phyloP scores from a whole-genome alignment of 2,329 filamentous ascomycete genomes.

The Alternaria sp. region DNA sequence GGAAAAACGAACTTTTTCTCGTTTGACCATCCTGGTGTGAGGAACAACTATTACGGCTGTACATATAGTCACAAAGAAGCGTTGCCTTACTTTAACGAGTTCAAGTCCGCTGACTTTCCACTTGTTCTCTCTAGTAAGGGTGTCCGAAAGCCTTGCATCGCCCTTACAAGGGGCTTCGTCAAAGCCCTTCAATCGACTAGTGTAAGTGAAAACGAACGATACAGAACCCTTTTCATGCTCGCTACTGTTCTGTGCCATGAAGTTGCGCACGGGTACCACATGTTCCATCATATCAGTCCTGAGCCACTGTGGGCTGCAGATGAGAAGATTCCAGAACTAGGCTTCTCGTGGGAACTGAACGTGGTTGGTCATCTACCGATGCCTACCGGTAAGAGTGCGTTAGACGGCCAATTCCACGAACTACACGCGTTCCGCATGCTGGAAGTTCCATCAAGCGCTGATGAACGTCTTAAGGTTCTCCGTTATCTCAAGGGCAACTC shows the following conservation, averaged over 20 bases:
- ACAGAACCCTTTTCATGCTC: slow-evolving; percentile 18
- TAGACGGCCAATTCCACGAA: neutral
- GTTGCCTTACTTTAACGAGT: neutral
- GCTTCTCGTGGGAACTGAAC: slow-evolving; percentile 24
- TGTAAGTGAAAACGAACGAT: neutral
- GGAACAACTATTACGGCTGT: neutral
- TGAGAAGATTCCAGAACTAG: slow-evolving; percentile 20
- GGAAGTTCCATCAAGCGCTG: neutral
- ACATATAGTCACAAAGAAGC: neutral
- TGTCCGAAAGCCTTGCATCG: neutral
- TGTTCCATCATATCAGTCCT: slow-evolving; percentile 7
- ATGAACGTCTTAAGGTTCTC: neutral
- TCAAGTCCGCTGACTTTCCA: neutral
- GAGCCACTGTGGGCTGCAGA: slow-evolving; percentile 20
- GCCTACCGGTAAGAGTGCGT: neutral
- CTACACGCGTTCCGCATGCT: neutral
- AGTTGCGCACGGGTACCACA: slow-evolving; percentile 21
- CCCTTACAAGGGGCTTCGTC: neutral
- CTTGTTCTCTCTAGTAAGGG: neutral
- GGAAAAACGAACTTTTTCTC: slow-evolving; percentile 1
- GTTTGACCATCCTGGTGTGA: too few species aligned
- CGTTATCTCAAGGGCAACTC: neutral
- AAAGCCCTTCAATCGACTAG: neutral
- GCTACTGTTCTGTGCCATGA: slow-evolving; percentile 26
- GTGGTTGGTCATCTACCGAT: slow-evolving; percentile 12